Conservation (phyloP, 2,329 filamentous ascomycete species). For the Ophiocordyceps sinensis region DNA sequence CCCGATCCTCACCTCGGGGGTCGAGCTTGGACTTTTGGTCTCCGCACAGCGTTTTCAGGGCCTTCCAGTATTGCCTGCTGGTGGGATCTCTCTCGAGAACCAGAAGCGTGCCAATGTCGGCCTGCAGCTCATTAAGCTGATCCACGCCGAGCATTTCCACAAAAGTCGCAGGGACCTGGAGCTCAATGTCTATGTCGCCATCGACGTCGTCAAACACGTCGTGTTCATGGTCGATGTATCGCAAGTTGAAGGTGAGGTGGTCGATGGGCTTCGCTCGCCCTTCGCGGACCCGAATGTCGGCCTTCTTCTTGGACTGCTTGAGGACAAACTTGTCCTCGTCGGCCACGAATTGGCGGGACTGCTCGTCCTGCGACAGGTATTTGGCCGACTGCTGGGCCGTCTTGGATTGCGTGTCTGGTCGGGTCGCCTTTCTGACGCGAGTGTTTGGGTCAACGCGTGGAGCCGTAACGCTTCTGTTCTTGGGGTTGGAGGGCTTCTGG, state of each 20-base stretch:
- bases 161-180: conserved; percentile 68
- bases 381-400: conserved; percentile 16
- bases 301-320: conserved; percentile 96
- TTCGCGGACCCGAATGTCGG: conserved; percentile 84
- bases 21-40: conserved; percentile 56
- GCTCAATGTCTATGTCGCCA: conserved; percentile 54
- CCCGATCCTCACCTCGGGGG: conserved; percentile 51
- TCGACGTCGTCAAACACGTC: conserved; percentile 80
- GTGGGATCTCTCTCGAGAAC: conserved; percentile 62
- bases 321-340: conserved; percentile 94
- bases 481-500: conserved; percentile 23
- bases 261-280: conserved; percentile 86
- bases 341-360: conserved; percentile 71
- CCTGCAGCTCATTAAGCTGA: conserved; percentile 62
- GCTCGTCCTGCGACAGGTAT: conserved; percentile 59
- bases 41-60: conserved; percentile 69
- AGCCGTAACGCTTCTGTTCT: conserved; percentile 34
- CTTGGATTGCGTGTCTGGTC: conserved; percentile 13
- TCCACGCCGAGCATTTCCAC: conserved; percentile 56
- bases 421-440: conserved; percentile 39
- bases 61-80: conserved; percentile 87
- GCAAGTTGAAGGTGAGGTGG: conserved; percentile 79
- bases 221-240: conserved; percentile 73
- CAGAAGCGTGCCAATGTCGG: conserved; percentile 68
- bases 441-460: conserved; percentile 40